Percentiles rank a stretch among this genome's conserved stretches.
phyloP scores from a whole-genome alignment of 805 yeast species.

The Jamesozyma hellenica region DNA sequence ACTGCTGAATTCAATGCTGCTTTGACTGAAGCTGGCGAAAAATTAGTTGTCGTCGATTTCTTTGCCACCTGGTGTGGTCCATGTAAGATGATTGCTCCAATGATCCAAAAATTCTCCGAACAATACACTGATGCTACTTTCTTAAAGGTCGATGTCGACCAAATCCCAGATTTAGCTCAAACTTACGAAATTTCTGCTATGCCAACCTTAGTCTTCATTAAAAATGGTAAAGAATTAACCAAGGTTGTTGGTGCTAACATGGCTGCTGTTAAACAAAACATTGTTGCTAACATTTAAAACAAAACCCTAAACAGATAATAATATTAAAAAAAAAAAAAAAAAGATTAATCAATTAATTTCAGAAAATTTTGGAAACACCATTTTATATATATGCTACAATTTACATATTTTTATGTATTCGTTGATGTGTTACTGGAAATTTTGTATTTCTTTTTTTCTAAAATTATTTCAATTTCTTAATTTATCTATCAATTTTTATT shows the following conservation, averaged over 20 bases:
- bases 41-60: slow-evolving; percentile 87
- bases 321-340: neutral
- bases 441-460: too few relatives aligned
- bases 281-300: slow-evolving; percentile 41
- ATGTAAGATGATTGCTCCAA: slow-evolving; percentile 94
- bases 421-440: too few relatives aligned
- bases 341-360: too few relatives aligned
- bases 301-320: too few relatives aligned
- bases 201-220: slow-evolving; percentile 69
- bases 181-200: slow-evolving; percentile 48
- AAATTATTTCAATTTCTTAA: too few relatives aligned
- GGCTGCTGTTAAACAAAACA: slow-evolving; percentile 63
- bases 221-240: slow-evolving; percentile 68
- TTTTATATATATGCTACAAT: too few relatives aligned
- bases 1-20: slow-evolving; percentile 58
- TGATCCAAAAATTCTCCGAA: slow-evolving; percentile 68
- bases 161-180: slow-evolving; percentile 65
- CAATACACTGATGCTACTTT: slow-evolving; percentile 59
- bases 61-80: slow-evolving; percentile 99
- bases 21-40: slow-evolving; percentile 46
- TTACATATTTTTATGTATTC: too few relatives aligned
- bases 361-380: too few relatives aligned
- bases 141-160: slow-evolving; percentile 88
- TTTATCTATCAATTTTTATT: too few relatives aligned
- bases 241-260: slow-evolving; percentile 88